Evolutionary conservation across 257 asterid species (phyloP).

Genomic region (Plantago ovata): DNA sequence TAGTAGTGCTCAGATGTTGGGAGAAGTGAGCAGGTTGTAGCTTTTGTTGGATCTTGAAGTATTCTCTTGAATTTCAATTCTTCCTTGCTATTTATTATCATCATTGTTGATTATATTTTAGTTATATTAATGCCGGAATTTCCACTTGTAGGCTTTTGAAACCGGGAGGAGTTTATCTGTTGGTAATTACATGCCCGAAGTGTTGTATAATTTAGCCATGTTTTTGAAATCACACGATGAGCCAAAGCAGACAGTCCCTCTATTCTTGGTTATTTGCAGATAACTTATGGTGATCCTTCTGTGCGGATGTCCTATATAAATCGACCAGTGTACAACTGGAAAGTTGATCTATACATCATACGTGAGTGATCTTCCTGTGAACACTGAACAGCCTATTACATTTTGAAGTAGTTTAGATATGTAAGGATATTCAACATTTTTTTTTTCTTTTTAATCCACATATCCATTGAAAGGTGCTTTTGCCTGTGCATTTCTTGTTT

Average conservation of each 20-base stretch:
- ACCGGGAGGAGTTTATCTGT: constrained; percentile 88
- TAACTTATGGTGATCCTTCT: constrained; percentile 94
- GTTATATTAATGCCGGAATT: constrained; percentile 8
- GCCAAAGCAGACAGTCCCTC: constrained; percentile 15
- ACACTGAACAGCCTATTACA: not conserved
- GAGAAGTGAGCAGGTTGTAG: constrained; percentile 94
- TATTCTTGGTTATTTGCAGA: constrained; percentile 51
- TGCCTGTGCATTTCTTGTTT: too few species aligned
- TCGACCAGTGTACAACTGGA: constrained; percentile 78
- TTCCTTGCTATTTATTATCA: not conserved
- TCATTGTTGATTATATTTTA: not conserved
- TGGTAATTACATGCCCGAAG: constrained; percentile 51
- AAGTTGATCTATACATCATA: constrained; percentile 69
- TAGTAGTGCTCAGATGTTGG: constrained; percentile 88
- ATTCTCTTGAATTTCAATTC: not conserved
- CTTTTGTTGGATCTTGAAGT: constrained; percentile 1
- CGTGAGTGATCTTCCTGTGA: constrained; percentile 51
- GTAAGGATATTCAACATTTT: not conserved
- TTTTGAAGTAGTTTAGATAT: not conserved
- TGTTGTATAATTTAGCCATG: constrained; percentile 16
- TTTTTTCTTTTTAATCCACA: constrained; percentile 1
- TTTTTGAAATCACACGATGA: constrained; percentile 12
- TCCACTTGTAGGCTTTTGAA: constrained; percentile 77
- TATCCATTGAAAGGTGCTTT: too few species aligned
- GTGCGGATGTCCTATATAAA: constrained; percentile 82